Base-by-base conservation (phyloP, 1,284 basidiomycete genomes). In the Pseudomicrostroma phylloplanum region DNA sequence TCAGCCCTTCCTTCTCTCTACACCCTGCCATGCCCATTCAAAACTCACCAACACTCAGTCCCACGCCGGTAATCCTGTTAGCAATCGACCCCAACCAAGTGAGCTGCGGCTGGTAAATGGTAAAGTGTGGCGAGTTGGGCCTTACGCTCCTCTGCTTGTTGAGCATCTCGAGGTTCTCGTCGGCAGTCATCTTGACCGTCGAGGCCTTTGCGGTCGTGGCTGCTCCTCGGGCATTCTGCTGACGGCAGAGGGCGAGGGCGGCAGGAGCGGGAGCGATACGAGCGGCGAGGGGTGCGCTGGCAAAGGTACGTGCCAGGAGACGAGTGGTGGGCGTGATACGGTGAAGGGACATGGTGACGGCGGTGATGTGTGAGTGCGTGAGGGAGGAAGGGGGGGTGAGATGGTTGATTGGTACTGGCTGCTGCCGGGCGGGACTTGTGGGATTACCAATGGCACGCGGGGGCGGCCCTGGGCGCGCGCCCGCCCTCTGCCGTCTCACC, bases 101-200 rank as follows among this genome's bases (percentile, higher is more conserved):
- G 55, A 84, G 70, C 80, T 96, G 93, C 21, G 91, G 92, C 80
- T 96, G 90, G 83, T 97, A 98, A 81, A 97, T 96, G 56, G 90
- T 90, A 74, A 93, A 89, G 81, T 96, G 92, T 23, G 96, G 94
- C 73, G 88, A 90, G 62, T 84, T 88, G 19, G 96, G 94, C 36
- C 94, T 88, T 57, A 84, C 82, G 57, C 89, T 82, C 68, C 94
- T 87, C 80, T 96, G 92, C 68, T 85, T 80, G 83, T 98, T 94
- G 67, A 97, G 83, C 67, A 94, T 86, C 6, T 84, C 84, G 54
- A 80, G 63, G 53, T 82, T 80, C 55, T 85, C 83, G 1, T 86
- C 84, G 0, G 86, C 82, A 1, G 86, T 83, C 42, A 73, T 21
- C 54, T 66, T 60, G 25, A 60, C 67, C 4, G 67, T 72, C 2